Base-by-base conservation (phyloP, 352 stramenopile species). In the Phytophthora vignae region DNA sequence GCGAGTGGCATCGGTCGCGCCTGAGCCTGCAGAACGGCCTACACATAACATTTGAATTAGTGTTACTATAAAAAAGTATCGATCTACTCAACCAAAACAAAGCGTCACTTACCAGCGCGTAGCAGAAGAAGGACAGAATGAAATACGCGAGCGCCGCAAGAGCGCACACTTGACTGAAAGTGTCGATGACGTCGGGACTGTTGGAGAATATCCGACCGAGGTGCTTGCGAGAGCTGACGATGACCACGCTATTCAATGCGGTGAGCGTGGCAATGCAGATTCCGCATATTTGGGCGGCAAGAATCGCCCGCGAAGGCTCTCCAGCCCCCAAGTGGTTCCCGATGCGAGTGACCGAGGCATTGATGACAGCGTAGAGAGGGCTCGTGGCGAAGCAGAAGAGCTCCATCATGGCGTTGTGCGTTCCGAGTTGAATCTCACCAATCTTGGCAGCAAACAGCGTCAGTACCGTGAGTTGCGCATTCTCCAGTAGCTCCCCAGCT, bases 371-470 rank as follows among this genome's bases (percentile, higher is more conserved):
- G 67, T 89, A 97, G 50, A 96, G 88, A 14, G 84, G 85, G 17
- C 73, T 84, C 7, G 86, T 91, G 27, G 86, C 78, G 55, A 96
- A 90, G 71, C 83, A 90, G 66, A 95, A 92, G n/a, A 95, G 73
- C 69, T 94, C 87, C 78, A 95, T 90, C 88, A 94, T 96, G 7
- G 87, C 80, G 55, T 88, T 94, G 71, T 96, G 86, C 15, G 90
- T 83, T 17, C 82, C 90, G 2, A 96, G 71, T 55, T 95, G 84
- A 14, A 90, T 69, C 55, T 95, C 84, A 31, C 87, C 84, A 50
- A 94, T 87, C 48, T 67, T 79, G 27, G 80, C 84, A 8, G 90
- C 82, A 40, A 96, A 91, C 12, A 96, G 57, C 46, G 88, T 85
- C 70, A 95, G 84, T 31, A 78, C 88, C 21, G 87, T 79, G n/a